Evolutionary conservation across 2,329 filamentous ascomycete genomes (phyloP).

Genomic region (Taxawa tesnikishii): DNA sequence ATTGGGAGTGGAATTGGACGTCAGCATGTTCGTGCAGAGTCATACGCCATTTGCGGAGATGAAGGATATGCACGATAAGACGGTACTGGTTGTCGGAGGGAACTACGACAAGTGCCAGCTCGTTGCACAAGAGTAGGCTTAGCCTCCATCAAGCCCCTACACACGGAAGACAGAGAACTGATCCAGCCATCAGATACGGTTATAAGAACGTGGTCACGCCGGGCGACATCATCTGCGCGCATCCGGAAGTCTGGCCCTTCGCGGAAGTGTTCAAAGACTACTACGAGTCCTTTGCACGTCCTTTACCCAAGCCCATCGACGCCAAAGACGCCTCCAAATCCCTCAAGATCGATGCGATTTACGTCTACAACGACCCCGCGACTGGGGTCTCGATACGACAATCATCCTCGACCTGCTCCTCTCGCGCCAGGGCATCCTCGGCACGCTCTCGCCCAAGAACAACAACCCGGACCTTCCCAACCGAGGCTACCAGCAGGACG

Average conservation of each 20-base stretch:
- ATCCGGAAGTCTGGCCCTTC: constrained; percentile 76
- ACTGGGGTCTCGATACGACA: constrained; percentile 87
- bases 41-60: constrained; percentile 80
- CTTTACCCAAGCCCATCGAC: constrained; percentile 41
- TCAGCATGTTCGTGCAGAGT: constrained; percentile 69
- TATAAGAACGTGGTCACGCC: constrained; percentile 76
- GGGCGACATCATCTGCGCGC: constrained; percentile 64
- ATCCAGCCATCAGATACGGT: constrained; percentile 55
- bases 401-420: constrained; percentile 74
- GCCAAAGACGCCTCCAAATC: constrained; percentile 31
- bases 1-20: constrained; percentile 51
- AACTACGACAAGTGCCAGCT: constrained; percentile 46
- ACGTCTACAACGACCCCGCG: constrained; percentile 90
- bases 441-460: constrained; percentile 67
- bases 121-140: constrained; percentile 55
- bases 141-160: no score
- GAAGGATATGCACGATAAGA: constrained; percentile 44
- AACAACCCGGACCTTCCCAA: constrained; percentile 52
- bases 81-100: constrained; percentile 36
- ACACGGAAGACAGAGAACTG: no score
- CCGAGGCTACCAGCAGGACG: constrained; percentile 68
- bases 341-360: constrained; percentile 76
- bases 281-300: constrained; percentile 46
- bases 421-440: constrained; percentile 65
- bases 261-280: constrained; percentile 51